Base-by-base conservation (phyloP, 306 rosid genomes). In the Sechiopsis laciniata region DNA sequence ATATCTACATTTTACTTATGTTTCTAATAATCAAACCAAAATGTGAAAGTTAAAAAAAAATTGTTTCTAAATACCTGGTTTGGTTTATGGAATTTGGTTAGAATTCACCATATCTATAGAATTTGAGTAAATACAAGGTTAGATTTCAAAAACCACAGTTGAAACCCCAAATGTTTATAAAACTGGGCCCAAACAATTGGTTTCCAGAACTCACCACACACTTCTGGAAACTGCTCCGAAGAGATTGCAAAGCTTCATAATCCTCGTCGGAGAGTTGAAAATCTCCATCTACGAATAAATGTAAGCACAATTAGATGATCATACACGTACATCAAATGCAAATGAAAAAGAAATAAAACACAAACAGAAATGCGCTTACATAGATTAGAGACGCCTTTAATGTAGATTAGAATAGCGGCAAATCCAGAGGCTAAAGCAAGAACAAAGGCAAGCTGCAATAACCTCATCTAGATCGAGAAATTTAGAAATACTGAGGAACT, bases 131-230 rank as follows among this genome's bases (percentile, higher is more conserved):
- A 32, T 32, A 32, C 37, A 32, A 32, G 37, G 4, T 32, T 32
- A 32, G 3, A 32, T 32, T 32, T 32, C 5, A 32, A 32, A 32
- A 32, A 32, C 5, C 37, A 32, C 2, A 32, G 0, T 1, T 0
- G 37, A 32, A 32, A 32, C 0, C 37, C 5, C 37, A 4, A 32
- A 32, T 32, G 37, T 1, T 32, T 32, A 3, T 32, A 2, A 32
- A 32, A 32, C 37, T 2, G 37, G 37, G 37, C 37, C 53, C 19
- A 67, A 67, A 45, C 3, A 45, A 67, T 12, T 45, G 55, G 15
- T 55, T 24, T 46, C 59, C 71, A 60, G 74, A 64, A 12, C 96
- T 85, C 83, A 95, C 99, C 95, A 91, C 95, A 83, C 97, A 95
- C 80, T 89, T 84, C 79, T 88, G 87, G 78, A 95, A 95, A 78